Base-by-base conservation (phyloP, 179 eudicot genomes). In the Silene vulgaris region DNA sequence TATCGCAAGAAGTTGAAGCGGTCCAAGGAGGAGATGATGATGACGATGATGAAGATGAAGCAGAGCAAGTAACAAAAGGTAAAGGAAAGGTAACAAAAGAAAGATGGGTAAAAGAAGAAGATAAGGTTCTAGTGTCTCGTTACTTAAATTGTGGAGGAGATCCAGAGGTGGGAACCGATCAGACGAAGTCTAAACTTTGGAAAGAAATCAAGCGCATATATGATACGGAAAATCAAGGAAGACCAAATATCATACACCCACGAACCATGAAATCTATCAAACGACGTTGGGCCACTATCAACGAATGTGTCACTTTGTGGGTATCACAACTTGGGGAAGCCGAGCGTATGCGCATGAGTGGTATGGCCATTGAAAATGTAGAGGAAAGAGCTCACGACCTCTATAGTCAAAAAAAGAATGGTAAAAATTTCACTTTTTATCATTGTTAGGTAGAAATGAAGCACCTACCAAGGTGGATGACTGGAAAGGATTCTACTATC, bases 391-490 rank as follows among this genome's bases (percentile, higher is more conserved):
- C 35, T 30, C 4, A 30, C 3, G 35, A 30, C 35, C 35, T 30
- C 35, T 30, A 30, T 30, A 30, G 35, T 30, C 4, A 30, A 30
- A 30, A 30, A 69, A 19, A 30, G 54, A 43, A 35, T 65, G 45
- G 40, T 35, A 19, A 67, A 3, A 11, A 20, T 67, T 67, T 67
- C 9, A 8, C 7, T 11, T 67, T 67, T 35, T 14, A 67, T 40
- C 71, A 67, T 30, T 67, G 54, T 8, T 37, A 16, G 54, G 26
- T 67, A 35, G 54, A 9, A 67, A 67, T 69, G 71, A 37, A 67
- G 20, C 48, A 67, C 71, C 23, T 67, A 3, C 71, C 17, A 14
- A 32, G 71, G 35, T 67, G 71, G 71, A 32, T 35, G 16, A 3
- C 28, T 7, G 50, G 28, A 0, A 21, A 67, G 19, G 71, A 32